Evolutionary conservation across 2,329 filamentous ascomycete species (phyloP), one percentile per base, ranked within the genome.

Genomic region (Hypoxylon sp.): DNA sequence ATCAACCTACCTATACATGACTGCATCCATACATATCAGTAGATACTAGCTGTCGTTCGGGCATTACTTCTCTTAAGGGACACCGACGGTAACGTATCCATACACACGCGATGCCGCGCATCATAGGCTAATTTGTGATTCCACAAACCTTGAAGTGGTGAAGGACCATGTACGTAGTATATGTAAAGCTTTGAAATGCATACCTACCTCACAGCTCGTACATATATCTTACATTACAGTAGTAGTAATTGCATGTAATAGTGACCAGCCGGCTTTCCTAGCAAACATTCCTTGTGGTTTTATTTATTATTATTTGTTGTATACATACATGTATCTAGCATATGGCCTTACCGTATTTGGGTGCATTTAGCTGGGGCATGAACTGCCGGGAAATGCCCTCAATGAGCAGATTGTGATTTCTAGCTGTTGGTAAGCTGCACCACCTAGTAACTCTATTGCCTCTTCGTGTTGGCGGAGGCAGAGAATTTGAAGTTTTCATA

Each of bases 1-100:
- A 62, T 50, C 62, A 59, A 66, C 55, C 35, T 32, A 66, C 55
- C 35, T 32, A 27, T 35, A 32, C 13, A 35, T 21, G 19, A 56
- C 47, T 42, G 39, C 37, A 46, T 27, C 44, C 37, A 31, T 59
- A 46, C n/a, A 19, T 44, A 13, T 10, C 39, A 50, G 17, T 50
- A 57, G n/a, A 24, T 50, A 50, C 42, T 58, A 21, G 35, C 42
- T 57, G 50, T 59, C 31, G 31, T 55, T 61, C 62, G 62, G 69
- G 52, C 53, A 52, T 62, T 62, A 60, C 63, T 71, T 55, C 69
- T 71, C 51, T 62, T 69, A 66, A 67, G 59, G 65, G 67, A 71
- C 69, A 69, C 69, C 69, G 69, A 71, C 52, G 39, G 69, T 69
- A 71, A 71, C 69, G 69, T 71, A 67, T 29, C 63, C 54, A 39